Evolutionary conservation across 768 basidiomycete genomes (phyloP).

Genomic region (Pleurotus tuber-regium): DNA sequence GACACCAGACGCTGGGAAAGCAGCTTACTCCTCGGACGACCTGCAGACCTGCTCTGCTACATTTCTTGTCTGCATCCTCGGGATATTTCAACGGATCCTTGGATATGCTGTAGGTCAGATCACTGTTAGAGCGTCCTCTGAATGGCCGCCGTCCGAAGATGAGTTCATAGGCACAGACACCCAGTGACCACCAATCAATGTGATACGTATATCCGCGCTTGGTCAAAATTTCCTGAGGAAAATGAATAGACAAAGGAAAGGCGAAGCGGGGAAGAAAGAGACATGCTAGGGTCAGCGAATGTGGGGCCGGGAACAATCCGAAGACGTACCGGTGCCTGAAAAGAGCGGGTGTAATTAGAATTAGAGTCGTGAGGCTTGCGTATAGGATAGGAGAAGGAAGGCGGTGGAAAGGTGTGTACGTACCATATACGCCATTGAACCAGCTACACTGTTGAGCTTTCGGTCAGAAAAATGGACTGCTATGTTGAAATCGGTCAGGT

Average conservation of each 20-base stretch:
- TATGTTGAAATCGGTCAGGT: constrained; percentile 98
- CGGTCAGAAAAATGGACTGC: constrained; percentile 94
- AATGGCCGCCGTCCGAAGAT: constrained; percentile 91
- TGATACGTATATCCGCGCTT: constrained; percentile 94
- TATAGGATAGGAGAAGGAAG: neutral
- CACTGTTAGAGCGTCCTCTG: constrained; percentile 89
- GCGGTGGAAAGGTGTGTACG: constrained; percentile 52
- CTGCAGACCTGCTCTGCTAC: constrained; percentile 72
- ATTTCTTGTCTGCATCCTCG: constrained; percentile 81
- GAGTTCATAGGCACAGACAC: constrained; percentile 90
- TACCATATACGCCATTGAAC: constrained; percentile 99
- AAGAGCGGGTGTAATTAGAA: neutral
- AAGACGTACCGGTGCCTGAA: constrained; percentile 10
- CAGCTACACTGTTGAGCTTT: constrained; percentile 87
- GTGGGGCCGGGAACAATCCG: neutral
- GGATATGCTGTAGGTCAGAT: constrained; percentile 89
- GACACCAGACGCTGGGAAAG: constrained; percentile 6
- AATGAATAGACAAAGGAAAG: constrained; percentile 13
- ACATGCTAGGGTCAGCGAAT: neutral
- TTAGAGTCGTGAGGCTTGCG: constrained; percentile 3
- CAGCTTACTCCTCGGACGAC: constrained; percentile 74
- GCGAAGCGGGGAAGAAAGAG: constrained; percentile 5
- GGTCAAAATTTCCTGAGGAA: constrained; percentile 72
- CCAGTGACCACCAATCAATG: constrained; percentile 97
- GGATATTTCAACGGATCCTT: constrained; percentile 88